phyloP scores from a whole-genome alignment of 2,329 filamentous ascomycete species.

The Tolypocladium ovalisporum region DNA sequence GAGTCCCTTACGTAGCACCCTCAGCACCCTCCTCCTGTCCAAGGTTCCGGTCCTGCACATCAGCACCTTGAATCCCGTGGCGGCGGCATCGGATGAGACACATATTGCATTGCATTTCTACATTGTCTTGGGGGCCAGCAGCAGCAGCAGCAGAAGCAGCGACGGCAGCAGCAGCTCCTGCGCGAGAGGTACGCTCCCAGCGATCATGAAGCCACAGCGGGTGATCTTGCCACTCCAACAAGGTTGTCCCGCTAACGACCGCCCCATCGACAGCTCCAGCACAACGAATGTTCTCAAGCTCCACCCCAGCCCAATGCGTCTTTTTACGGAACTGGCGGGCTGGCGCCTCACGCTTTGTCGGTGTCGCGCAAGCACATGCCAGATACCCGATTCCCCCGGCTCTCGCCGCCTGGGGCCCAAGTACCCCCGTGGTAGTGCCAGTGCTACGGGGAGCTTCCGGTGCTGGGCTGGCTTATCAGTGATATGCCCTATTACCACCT shows the following conservation, averaged over 20 bases:
- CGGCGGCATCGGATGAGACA: background rate
- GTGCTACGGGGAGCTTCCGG: background rate
- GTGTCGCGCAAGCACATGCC: background rate
- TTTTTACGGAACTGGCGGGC: constrained; percentile 17
- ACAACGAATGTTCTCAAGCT: background rate
- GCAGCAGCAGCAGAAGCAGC: background rate
- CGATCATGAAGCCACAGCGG: background rate
- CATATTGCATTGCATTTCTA: background rate
- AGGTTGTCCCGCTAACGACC: background rate
- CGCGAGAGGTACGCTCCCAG: background rate
- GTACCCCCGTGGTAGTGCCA: constrained; percentile 3
- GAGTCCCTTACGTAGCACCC: background rate
- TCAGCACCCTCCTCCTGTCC: too few species aligned
- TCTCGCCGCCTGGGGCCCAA: constrained; percentile 1
- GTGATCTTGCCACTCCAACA: background rate
- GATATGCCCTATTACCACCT: background rate
- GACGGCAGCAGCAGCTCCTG: background rate
- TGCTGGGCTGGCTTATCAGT: background rate
- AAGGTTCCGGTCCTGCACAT: too few species aligned
- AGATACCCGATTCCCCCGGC: background rate
- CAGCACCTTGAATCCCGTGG: background rate
- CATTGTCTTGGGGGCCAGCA: background rate
- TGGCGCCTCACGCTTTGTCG: background rate
- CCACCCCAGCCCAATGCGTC: constrained; percentile 9
- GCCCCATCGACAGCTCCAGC: background rate